Base-by-base conservation (phyloP, 495 filamentous ascomycete genomes). In the Aspergillus asperescens region DNA sequence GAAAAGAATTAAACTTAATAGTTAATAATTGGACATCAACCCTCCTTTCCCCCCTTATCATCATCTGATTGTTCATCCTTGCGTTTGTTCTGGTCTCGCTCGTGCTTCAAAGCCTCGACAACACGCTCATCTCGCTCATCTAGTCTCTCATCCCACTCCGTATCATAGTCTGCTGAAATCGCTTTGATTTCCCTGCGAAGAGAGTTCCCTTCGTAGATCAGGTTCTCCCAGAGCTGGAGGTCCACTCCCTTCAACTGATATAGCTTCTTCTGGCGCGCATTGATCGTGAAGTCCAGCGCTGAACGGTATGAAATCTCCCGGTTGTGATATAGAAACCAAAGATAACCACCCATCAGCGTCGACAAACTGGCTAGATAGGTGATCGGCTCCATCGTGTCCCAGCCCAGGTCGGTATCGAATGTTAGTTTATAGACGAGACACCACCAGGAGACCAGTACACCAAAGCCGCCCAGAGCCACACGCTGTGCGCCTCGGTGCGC, bases 291-390 rank as follows among this genome's bases (percentile, higher is more conserved):
- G 61, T 93, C 93, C 62, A 95, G 78, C 19, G 89, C 89, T 5
- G 84, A 83, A 52, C 84, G 83, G 69, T 95, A 95, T 35, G 80
- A 86, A 16, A 95, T 85, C 69, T 95, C 90, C 37, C 88, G 82
- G 68, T 91, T 95, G 64, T 94, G 86, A 67, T 91, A 95, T 9
- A 97, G 76, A 61, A 96, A 96, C 86, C 90, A 96, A 55, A 94
- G 71, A 58, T 96, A 97, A 22, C 89, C 90, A 31, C 84, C 82
- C 73, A 97, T 93, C 64, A 95, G 78, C 13, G 86, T 89, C 6
- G 82, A 80, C 54, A 95, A 75, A 10, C 88, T 89, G 9, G 87
- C 88, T 31, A 95, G 79, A 61, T 95, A 95, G 43, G 89, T 95
- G 2, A 95, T 80, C 0, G 92, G 90, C 66, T 95, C 90, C 77